These are phyloP conservation scores for Beauveria sp. DNA, from an alignment of 2,329 filamentous ascomycete genomes.

Conservation along the genomic window DNA sequence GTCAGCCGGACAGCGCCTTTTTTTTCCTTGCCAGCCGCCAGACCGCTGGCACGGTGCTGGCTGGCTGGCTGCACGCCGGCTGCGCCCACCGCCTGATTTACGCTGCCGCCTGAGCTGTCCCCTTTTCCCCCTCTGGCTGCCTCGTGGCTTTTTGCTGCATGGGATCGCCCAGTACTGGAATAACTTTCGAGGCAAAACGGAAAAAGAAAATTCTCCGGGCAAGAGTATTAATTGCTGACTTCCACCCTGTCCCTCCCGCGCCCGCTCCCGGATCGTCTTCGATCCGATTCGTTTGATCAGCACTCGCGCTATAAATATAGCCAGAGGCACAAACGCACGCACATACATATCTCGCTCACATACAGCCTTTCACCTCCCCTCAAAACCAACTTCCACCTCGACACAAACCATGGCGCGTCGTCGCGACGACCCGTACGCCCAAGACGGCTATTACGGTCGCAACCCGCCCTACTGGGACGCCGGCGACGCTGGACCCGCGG, in stretches of 20 bases:
- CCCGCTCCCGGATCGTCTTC: neutral
- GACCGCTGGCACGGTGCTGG: neutral
- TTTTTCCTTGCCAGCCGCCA: neutral
- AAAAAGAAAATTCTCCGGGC: neutral
- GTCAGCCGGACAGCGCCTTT: conserved; percentile 10
- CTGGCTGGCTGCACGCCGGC: neutral
- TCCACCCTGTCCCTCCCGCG: neutral
- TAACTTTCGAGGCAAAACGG: neutral
- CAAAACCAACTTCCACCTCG: neutral
- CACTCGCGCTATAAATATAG: neutral
- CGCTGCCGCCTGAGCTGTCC: neutral
- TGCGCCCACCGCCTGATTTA: conserved; percentile 5
- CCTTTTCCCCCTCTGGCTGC: neutral
- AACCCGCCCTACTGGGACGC: conserved; percentile 12
- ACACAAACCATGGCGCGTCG: conserved; percentile 18
- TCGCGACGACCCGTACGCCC: conserved; percentile 17
- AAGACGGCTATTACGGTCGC: conserved; percentile 18
- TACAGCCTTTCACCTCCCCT: neutral
- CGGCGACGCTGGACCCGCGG: neutral
- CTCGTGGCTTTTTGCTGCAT: neutral
- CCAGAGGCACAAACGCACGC: neutral
- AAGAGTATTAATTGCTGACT: too few species aligned
- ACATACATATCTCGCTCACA: neutral
- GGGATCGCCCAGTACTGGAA: neutral
- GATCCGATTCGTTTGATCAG: neutral